Conservation (phyloP, 495 filamentous ascomycete species). For the Elasticomyces elasticus region DNA sequence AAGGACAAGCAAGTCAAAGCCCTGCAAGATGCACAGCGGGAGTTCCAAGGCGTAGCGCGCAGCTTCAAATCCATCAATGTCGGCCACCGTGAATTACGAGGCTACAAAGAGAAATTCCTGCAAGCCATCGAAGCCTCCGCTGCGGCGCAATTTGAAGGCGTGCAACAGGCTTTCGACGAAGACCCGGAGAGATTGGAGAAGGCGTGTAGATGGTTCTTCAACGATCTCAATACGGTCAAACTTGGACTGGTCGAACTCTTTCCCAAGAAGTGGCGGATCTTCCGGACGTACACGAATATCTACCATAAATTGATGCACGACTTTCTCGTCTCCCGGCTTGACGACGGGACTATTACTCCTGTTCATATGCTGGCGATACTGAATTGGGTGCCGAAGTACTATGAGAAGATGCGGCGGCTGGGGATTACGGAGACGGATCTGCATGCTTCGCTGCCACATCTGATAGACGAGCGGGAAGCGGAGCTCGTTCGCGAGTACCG, state of each 20-base stretch:
- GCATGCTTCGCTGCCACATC: conserved; percentile 60
- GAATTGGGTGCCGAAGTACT: conserved; percentile 92
- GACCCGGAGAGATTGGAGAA: conserved; percentile 80
- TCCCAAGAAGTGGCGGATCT: conserved; percentile 97
- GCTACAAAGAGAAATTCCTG: conserved; percentile 93
- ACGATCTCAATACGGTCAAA: conserved; percentile 85
- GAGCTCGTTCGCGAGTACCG: conserved; percentile 91
- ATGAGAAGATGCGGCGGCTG: conserved; percentile 86
- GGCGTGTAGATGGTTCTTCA: conserved; percentile 88
- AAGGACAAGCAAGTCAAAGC: conserved; percentile 84
- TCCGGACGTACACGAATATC: conserved; percentile 75
- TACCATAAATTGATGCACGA: conserved; percentile 95
- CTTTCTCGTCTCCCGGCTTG: conserved; percentile 68
- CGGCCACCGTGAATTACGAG: conserved; percentile 79
- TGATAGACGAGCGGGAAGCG: conserved; percentile 77
- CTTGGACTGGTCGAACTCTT: conserved; percentile 80
- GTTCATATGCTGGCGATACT: conserved; percentile 80
- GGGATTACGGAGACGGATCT: conserved; percentile 57
- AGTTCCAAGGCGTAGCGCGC: conserved; percentile 85
- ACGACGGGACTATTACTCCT: conserved; percentile 67
- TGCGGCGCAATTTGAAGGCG: conserved; percentile 62
- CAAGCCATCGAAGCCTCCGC: conserved; percentile 65
- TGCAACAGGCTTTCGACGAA: conserved; percentile 62
- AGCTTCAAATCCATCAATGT: conserved; percentile 91
- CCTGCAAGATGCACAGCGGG: conserved; percentile 84